Percentiles rank a stretch among this genome's conserved stretches.
These are phyloP conservation scores for Mycena belliarum DNA, from an alignment of 768 basidiomycete species.

Conservation along the genomic window DNA sequence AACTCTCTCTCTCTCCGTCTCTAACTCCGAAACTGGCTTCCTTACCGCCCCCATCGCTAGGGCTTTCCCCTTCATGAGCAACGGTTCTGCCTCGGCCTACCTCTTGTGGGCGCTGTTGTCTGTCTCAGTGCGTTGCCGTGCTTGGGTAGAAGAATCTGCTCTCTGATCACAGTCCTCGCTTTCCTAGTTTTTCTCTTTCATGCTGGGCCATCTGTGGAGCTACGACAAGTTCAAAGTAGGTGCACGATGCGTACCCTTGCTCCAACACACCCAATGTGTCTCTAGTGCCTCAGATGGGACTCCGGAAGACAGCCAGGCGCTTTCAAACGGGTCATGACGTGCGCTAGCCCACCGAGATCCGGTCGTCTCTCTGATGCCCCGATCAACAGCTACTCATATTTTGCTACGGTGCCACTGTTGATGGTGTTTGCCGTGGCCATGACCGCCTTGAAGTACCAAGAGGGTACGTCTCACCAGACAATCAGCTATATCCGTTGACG, in stretches of 20 bases:
- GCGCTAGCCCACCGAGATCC: constrained; percentile 27
- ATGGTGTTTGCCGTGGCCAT: constrained; percentile 64
- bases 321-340: constrained; percentile 91
- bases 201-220: constrained; percentile 75
- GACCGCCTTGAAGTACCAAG: constrained; percentile 67
- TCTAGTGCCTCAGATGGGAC: constrained; percentile 66
- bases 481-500: background rate
- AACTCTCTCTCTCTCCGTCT: constrained; percentile 3
- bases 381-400: constrained; percentile 67
- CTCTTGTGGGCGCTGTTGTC: constrained; percentile 77
- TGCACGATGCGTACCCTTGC: background rate
- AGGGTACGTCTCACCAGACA: constrained; percentile 49
- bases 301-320: constrained; percentile 78
- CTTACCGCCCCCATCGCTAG: constrained; percentile 20
- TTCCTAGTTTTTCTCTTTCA: constrained; percentile 64
- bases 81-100: constrained; percentile 72
- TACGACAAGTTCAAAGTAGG: constrained; percentile 66
- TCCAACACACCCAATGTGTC: background rate
- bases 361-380: background rate
- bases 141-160: too few species aligned
- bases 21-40: constrained; percentile 32
- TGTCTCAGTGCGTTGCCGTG: constrained; percentile 48
- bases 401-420: constrained; percentile 67
- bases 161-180: constrained; percentile 6
- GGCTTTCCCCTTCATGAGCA: constrained; percentile 52